A percentile compares a stretch with the other conserved stretches of the same genome.
Evolutionary conservation across 495 filamentous ascomycete genomes (phyloP).

Genomic region (Pseudomonodictys pantanalensis): DNA sequence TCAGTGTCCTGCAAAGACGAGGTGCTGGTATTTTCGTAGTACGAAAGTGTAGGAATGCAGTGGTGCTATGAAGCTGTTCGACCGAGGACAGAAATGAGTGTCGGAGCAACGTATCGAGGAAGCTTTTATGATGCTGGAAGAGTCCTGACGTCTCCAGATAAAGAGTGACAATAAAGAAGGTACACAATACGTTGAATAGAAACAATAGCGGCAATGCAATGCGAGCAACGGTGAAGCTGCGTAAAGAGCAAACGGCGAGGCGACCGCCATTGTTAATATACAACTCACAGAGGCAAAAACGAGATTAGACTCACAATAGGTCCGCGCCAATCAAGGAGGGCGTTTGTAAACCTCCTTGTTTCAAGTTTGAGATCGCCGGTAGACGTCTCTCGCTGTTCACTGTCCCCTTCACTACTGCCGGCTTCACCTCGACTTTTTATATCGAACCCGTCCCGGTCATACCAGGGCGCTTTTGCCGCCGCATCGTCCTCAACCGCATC

Average conservation of each 20-base stretch:
- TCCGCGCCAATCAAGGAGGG: not conserved
- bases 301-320: constrained; percentile 12
- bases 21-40: constrained; percentile 6
- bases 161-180: constrained; percentile 30
- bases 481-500: constrained; percentile 9
- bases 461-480: constrained; percentile 17
- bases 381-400: constrained; percentile 13
- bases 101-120: not conserved
- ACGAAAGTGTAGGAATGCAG: not conserved
- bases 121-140: not conserved
- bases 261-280: constrained; percentile 30
- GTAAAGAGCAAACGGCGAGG: constrained; percentile 7
- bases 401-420: not conserved
- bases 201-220: constrained; percentile 1
- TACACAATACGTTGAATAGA: constrained; percentile 6
- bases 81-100: not conserved
- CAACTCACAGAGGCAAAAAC: constrained; percentile 2
- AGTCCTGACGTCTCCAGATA: not conserved
- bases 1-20: constrained; percentile 35
- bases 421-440: constrained; percentile 28
- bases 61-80: too few relatives aligned
- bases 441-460: constrained; percentile 15
- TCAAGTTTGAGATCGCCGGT: constrained; percentile 26
- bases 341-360: constrained; percentile 33
- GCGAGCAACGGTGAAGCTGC: constrained; percentile 11